These are phyloP conservation scores for Cystofilobasidium ferigula DNA, from an alignment of 768 basidiomycete species.

Conservation along the genomic window DNA sequence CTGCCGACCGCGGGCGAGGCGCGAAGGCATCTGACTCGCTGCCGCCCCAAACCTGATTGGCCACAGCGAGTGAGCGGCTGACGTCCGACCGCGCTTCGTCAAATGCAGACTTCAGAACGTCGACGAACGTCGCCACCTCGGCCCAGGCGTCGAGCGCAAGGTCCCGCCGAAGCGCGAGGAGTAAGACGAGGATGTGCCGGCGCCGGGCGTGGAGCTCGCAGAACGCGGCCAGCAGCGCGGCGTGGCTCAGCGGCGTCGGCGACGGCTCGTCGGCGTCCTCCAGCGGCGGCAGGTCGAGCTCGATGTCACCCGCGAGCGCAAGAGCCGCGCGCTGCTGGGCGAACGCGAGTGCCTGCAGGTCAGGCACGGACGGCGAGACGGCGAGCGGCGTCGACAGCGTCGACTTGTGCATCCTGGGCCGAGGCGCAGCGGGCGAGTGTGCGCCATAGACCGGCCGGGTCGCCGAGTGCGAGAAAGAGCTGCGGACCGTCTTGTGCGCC, in stretches of 20 bases:
- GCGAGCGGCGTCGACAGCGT: constrained; percentile 1
- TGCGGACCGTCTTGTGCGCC: too few species aligned
- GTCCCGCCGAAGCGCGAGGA: constrained; percentile 15
- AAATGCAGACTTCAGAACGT: neutral
- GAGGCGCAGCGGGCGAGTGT: neutral
- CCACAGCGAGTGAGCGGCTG: neutral
- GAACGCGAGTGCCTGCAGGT: neutral
- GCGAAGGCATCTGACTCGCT: neutral
- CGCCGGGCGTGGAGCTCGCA: constrained; percentile 12
- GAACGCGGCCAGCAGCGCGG: constrained; percentile 12
- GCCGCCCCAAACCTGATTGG: neutral
- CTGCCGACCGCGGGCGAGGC: neutral
- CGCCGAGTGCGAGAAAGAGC: neutral
- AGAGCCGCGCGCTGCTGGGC: neutral
- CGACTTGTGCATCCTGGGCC: neutral
- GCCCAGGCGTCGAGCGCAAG: neutral
- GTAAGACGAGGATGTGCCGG: constrained; percentile 9
- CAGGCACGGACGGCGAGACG: neutral
- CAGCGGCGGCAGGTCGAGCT: neutral
- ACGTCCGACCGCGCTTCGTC: neutral
- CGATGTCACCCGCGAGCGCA: neutral
- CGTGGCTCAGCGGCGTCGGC: constrained; percentile 6
- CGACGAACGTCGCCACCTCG: neutral
- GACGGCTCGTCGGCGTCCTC: neutral
- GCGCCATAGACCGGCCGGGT: neutral